Percentiles rank a stretch among this genome's conserved stretches.
phyloP scores from a whole-genome alignment of 2,329 filamentous ascomycete species.

The Arthrobotrys pseudoclavata region DNA sequence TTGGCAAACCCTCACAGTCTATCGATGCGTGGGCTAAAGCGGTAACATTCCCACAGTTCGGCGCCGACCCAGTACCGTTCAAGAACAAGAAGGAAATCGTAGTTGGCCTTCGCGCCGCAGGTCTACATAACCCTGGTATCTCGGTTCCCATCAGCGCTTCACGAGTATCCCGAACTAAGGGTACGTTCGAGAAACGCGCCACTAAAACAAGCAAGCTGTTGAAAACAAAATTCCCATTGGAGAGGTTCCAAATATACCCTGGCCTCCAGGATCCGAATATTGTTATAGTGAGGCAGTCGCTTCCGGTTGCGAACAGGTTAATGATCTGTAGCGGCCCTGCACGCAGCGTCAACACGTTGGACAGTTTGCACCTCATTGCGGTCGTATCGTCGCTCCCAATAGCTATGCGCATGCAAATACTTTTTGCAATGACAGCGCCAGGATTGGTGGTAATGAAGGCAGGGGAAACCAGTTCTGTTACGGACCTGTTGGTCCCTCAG shows the following conservation, averaged over 20 bases:
- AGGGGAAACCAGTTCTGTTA: slow-evolving; percentile 1
- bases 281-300: slow-evolving; percentile 21
- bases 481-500: slow-evolving; percentile 9
- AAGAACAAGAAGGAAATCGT: slow-evolving; percentile 26
- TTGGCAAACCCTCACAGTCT: not conserved
- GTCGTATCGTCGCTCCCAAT: slow-evolving; percentile 23
- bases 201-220: slow-evolving; percentile 24
- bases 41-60: slow-evolving; percentile 38
- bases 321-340: slow-evolving; percentile 21
- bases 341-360: not conserved
- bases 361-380: slow-evolving; percentile 26
- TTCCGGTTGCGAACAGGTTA: slow-evolving; percentile 11
- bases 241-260: slow-evolving; percentile 36
- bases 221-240: slow-evolving; percentile 31
- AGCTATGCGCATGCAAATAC: not conserved
- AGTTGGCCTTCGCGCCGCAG: slow-evolving; percentile 21
- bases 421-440: not conserved
- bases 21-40: slow-evolving; percentile 20
- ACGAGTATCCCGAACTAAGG: slow-evolving; percentile 13
- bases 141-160: slow-evolving; percentile 8
- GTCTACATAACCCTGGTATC: slow-evolving; percentile 15
- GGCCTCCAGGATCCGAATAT: not conserved
- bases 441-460: not conserved
- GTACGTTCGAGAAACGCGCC: slow-evolving; percentile 25
- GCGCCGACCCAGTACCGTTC: slow-evolving; percentile 9